These are phyloP conservation scores for Acanthamoeba rhysodes DNA, from an alignment of 208 protist genomes.

Conservation along the genomic window DNA sequence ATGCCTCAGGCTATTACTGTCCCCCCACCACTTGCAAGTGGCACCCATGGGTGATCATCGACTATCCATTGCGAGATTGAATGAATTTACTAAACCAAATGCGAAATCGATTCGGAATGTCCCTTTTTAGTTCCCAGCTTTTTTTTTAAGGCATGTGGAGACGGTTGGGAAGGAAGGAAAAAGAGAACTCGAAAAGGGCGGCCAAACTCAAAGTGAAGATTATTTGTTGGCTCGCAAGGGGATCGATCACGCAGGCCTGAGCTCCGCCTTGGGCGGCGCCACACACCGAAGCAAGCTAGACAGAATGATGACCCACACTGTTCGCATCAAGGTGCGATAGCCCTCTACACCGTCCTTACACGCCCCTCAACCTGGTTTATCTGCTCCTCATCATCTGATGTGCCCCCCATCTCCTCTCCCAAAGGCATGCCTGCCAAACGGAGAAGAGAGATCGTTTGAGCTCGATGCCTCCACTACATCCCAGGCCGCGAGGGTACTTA, in stretches of 20 bases:
- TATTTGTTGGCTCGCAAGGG: not conserved
- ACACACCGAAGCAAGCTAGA: not conserved
- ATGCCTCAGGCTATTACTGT: too few relatives aligned
- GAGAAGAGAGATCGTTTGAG: conserved; percentile 18
- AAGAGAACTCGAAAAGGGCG: not conserved
- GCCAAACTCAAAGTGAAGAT: not conserved
- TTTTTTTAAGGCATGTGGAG: not conserved
- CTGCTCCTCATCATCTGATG: not conserved
- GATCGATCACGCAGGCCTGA: not conserved
- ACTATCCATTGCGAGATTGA: too few relatives aligned
- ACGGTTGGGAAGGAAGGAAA: not conserved
- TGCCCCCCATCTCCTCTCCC: not conserved
- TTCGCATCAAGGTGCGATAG: not conserved
- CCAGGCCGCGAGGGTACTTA: not conserved
- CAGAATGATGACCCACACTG: not conserved
- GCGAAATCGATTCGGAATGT: too few relatives aligned
- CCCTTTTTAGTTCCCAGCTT: not conserved
- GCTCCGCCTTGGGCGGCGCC: not conserved
- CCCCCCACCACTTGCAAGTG: too few relatives aligned
- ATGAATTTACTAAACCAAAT: too few relatives aligned
- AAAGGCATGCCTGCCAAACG: conserved; percentile 29
- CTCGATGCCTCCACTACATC: not conserved
- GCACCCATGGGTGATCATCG: too few relatives aligned
- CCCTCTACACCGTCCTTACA: too few relatives aligned
- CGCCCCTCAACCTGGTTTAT: too few relatives aligned